A percentile compares a stretch with the other conserved stretches of the same genome.
Conservation (phyloP, 331 rosid genomes). For the Quercus lobata region DNA sequence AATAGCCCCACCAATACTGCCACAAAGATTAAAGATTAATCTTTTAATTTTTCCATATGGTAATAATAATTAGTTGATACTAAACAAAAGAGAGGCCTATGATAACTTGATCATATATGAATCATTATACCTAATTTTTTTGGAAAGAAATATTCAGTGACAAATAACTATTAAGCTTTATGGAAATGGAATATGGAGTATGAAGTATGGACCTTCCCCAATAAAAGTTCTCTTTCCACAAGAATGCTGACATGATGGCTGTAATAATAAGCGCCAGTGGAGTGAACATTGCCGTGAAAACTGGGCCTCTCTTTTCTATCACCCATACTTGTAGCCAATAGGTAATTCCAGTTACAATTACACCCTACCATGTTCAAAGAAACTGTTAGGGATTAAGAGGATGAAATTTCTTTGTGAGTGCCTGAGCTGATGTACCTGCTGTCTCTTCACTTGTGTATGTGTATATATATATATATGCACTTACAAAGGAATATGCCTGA, state of each 20-base stretch:
- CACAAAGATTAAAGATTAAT: background rate
- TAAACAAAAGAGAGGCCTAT: background rate
- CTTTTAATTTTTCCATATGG: background rate
- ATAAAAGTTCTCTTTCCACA: slow-evolving; percentile 71
- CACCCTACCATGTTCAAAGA: slow-evolving; percentile 53
- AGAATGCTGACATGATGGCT: slow-evolving; percentile 64
- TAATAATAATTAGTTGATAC: background rate
- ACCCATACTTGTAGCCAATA: slow-evolving; percentile 92
- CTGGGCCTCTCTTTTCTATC: slow-evolving; percentile 81
- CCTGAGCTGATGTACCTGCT: background rate
- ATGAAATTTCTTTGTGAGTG: background rate
- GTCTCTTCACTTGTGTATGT: background rate
- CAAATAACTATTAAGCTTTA: background rate
- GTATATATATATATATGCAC: background rate
- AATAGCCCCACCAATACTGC: slow-evolving; percentile 55
- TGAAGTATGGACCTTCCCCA: slow-evolving; percentile 67
- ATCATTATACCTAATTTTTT: too few relatives aligned
- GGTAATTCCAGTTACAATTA: slow-evolving; percentile 78
- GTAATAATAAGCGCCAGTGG: slow-evolving; percentile 80
- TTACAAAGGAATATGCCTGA: background rate
- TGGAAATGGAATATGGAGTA: too few relatives aligned
- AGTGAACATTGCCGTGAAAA: slow-evolving; percentile 83
- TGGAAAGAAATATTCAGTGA: background rate
- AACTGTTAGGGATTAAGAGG: background rate
- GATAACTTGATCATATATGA: too few relatives aligned